phyloP scores from a whole-genome alignment of 352 stramenopile genomes.

The Phytophthora citricola region DNA sequence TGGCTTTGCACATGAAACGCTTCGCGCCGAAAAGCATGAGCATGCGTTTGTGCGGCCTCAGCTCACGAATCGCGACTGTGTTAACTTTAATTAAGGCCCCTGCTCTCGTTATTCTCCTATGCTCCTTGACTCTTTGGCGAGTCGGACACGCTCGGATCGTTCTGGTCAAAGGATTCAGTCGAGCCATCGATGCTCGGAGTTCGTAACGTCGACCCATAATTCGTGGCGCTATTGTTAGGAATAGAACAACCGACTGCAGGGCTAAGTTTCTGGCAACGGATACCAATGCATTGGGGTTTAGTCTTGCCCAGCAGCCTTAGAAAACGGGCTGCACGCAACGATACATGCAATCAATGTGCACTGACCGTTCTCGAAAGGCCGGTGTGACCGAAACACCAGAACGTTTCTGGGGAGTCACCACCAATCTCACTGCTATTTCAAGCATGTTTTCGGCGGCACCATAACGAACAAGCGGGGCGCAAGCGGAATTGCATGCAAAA shows the following conservation, averaged over 20 bases:
- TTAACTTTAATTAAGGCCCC: too few species aligned
- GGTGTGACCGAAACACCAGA: too few species aligned
- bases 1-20: not conserved
- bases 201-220: not conserved
- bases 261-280: not conserved
- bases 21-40: not conserved
- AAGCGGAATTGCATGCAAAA: not conserved
- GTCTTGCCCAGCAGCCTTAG: not conserved
- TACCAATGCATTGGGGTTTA: too few species aligned
- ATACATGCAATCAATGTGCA: not conserved
- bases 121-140: too few species aligned
- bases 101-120: too few species aligned
- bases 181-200: not conserved
- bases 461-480: not conserved
- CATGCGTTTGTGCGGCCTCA: not conserved
- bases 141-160: too few species aligned
- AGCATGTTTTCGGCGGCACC: not conserved
- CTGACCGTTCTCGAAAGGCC: not conserved
- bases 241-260: not conserved
- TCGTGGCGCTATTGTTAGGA: not conserved
- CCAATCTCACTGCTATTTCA: not conserved
- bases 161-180: too few species aligned
- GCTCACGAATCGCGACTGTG: not conserved
- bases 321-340: not conserved
- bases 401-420: not conserved